These are phyloP conservation scores for Friedmanniomyces endolithicus DNA, from an alignment of 495 filamentous ascomycete species.

Conservation along the genomic window DNA sequence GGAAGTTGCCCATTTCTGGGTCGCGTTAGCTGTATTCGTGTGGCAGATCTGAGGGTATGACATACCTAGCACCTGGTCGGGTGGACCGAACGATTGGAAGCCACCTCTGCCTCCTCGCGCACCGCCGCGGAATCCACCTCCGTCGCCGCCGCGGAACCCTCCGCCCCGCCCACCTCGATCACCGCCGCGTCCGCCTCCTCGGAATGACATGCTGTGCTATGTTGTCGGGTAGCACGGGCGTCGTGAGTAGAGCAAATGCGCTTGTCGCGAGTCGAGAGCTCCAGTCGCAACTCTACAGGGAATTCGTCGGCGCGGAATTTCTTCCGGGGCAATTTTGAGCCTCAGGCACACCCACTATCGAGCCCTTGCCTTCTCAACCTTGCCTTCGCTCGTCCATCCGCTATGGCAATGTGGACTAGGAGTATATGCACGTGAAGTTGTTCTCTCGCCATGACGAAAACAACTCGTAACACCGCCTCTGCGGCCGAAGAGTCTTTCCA, in stretches of 20 bases:
- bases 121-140: slow-evolving; percentile 25
- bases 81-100: slow-evolving; percentile 49
- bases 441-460: slow-evolving; percentile 16
- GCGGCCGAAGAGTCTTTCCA: slow-evolving; percentile 11
- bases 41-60: neutral
- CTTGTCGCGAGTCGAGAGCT: neutral
- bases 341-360: neutral
- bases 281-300: neutral
- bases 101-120: slow-evolving; percentile 43
- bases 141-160: slow-evolving; percentile 25
- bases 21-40: slow-evolving; percentile 25
- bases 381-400: too few species aligned
- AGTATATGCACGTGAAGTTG: too few species aligned
- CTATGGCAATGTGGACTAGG: too few species aligned
- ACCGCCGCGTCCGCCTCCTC: slow-evolving; percentile 26
- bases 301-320: neutral
- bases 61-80: slow-evolving; percentile 52
- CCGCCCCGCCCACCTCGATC: slow-evolving; percentile 22
- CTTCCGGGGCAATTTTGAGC: neutral
- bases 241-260: neutral
- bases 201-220: slow-evolving; percentile 15
- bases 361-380: too few species aligned
- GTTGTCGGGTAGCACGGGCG: neutral
- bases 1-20: slow-evolving; percentile 78
- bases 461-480: slow-evolving; percentile 4